These are phyloP conservation scores for Nigrospora oryzae DNA, from an alignment of 2,329 filamentous ascomycete species.

Conservation along the genomic window DNA sequence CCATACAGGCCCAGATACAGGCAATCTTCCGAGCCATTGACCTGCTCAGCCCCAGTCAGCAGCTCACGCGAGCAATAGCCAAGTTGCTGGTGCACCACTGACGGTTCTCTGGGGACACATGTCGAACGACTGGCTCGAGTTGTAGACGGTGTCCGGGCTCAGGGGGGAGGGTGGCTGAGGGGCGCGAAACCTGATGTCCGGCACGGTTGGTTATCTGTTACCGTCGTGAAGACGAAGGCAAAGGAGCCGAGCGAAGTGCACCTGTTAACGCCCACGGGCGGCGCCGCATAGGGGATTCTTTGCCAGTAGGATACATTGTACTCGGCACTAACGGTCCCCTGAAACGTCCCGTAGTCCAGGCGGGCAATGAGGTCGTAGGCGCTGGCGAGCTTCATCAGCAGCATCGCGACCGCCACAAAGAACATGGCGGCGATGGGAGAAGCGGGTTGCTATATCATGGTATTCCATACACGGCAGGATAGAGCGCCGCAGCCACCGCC, in stretches of 20 bases:
- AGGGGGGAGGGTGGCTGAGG: slow-evolving; percentile 46
- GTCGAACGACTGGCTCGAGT: slow-evolving; percentile 45
- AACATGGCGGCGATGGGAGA: no score
- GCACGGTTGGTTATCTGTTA: no score
- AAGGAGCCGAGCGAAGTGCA: no score
- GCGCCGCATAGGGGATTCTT: slow-evolving; percentile 53
- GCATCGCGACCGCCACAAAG: no score
- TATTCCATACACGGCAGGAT: no score
- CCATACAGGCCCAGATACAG: slow-evolving; percentile 53
- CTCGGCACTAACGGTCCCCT: slow-evolving; percentile 37
- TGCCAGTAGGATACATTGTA: slow-evolving; percentile 53
- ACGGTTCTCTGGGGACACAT: slow-evolving; percentile 51
- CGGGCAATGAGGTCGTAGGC: slow-evolving; percentile 23
- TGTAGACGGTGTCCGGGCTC: slow-evolving; percentile 35
- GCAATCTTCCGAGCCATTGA: slow-evolving; percentile 51
- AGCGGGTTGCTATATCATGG: no score
- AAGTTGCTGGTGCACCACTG: neutral
- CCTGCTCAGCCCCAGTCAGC: slow-evolving; percentile 8
- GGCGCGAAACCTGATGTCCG: slow-evolving; percentile 40
- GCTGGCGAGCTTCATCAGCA: no score
- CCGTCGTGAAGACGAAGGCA: no score
- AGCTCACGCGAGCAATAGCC: neutral
- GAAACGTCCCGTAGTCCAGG: slow-evolving; percentile 42
- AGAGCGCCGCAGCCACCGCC: no score
- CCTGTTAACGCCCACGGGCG: slow-evolving; percentile 43